Percentiles rank a stretch among this genome's conserved stretches.
Conservation (phyloP, 148 eudicot genomes). For the Diospyros kaki region DNA sequence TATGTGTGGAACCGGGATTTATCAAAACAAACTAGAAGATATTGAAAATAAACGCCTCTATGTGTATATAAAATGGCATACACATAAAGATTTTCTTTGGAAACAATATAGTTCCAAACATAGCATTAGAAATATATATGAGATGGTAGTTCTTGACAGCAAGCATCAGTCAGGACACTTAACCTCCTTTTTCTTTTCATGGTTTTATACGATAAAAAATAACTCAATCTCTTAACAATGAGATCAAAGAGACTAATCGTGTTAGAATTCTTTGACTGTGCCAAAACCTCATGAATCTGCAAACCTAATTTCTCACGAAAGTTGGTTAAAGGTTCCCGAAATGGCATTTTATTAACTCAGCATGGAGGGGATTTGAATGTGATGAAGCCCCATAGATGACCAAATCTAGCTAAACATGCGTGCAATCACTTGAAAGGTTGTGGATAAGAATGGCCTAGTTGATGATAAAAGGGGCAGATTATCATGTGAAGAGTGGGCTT, state of each 20-base stretch:
- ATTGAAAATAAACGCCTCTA: too few species aligned
- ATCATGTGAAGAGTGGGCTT: constrained; percentile 22
- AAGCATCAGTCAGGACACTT: constrained; percentile 1
- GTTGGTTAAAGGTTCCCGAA: constrained; percentile 14
- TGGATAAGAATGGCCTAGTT: constrained; percentile 7
- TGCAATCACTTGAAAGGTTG: constrained; percentile 9
- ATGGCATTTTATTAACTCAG: constrained; percentile 7
- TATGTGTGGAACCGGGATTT: too few species aligned
- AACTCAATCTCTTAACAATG: not conserved
- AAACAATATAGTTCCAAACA: too few species aligned
- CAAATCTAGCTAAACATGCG: not conserved
- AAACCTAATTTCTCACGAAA: constrained; percentile 4
- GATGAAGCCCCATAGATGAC: not conserved
- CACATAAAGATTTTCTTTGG: too few species aligned
- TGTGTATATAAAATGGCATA: too few species aligned
- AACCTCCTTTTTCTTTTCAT: not conserved
- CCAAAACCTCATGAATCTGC: constrained; percentile 8
- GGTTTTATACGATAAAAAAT: not conserved
- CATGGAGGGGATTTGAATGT: not conserved
- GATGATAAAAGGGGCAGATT: constrained; percentile 17
- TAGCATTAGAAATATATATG: too few species aligned
- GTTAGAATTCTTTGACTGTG: not conserved
- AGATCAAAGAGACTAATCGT: constrained; percentile 6
- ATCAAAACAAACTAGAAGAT: too few species aligned
- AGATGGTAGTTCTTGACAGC: not conserved